Conservation (phyloP, 306 rosid genomes). For the Elaeagnus macrophylla region DNA sequence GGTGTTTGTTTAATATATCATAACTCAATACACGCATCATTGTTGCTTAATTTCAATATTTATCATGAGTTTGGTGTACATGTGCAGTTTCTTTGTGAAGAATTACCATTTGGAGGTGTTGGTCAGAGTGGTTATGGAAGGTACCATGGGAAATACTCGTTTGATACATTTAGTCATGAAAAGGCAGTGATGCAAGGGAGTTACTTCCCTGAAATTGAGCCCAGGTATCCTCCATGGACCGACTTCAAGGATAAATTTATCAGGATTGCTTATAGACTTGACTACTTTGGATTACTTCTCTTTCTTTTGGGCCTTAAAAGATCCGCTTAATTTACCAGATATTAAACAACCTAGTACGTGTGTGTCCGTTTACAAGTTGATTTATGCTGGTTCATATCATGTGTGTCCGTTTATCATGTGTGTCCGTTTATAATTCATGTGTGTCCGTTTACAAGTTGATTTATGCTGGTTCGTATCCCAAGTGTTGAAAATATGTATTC, state of each 20-base stretch:
- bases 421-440: too few relatives aligned
- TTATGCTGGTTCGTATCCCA: too few relatives aligned
- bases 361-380: too few relatives aligned
- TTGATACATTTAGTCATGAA: slow-evolving; percentile 85
- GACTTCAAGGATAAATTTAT: slow-evolving; percentile 58
- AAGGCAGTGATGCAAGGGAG: slow-evolving; percentile 60
- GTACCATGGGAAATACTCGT: slow-evolving; percentile 89
- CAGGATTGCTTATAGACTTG: slow-evolving; percentile 50
- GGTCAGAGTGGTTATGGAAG: slow-evolving; percentile 78
- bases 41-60: background rate
- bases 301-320: slow-evolving; percentile 48
- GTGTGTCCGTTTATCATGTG: too few relatives aligned
- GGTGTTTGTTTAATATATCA: too few relatives aligned
- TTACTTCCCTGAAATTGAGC: slow-evolving; percentile 53
- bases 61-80: slow-evolving; percentile 21
- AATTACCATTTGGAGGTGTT: slow-evolving; percentile 48
- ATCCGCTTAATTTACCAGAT: slow-evolving; percentile 1
- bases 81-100: slow-evolving; percentile 49
- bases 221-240: slow-evolving; percentile 88
- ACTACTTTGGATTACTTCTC: slow-evolving; percentile 46
- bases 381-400: too few relatives aligned
- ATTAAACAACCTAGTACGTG: background rate
- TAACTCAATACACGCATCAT: too few relatives aligned
- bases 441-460: too few relatives aligned
- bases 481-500: too few relatives aligned